phyloP scores from a whole-genome alignment of 805 yeast genomes.

The Spathaspora hagerdaliae region DNA sequence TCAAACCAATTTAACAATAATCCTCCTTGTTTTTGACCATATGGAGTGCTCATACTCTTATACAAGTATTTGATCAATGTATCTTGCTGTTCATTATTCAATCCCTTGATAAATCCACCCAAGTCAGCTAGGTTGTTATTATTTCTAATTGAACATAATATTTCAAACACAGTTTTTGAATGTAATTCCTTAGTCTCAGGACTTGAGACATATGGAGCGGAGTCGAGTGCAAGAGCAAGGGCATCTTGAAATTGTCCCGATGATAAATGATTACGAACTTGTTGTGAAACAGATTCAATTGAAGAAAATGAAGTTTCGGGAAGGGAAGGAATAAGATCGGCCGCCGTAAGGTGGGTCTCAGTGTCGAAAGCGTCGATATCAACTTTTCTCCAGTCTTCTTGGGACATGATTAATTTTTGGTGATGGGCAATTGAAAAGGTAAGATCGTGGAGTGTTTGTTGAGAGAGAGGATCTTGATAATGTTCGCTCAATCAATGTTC shows the following conservation, averaged over 20 bases:
- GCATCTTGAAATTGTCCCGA: slow-evolving; percentile 74
- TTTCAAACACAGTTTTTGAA: slow-evolving; percentile 56
- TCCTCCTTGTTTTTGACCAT: slow-evolving; percentile 85
- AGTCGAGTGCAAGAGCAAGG: slow-evolving; percentile 54
- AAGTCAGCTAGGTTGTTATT: slow-evolving; percentile 66
- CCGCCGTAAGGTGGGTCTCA: slow-evolving; percentile 61
- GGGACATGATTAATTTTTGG: neutral
- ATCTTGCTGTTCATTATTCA: slow-evolving; percentile 66
- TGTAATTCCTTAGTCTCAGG: slow-evolving; percentile 47
- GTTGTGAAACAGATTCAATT: slow-evolving; percentile 49
- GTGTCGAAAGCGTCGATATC: slow-evolving; percentile 91
- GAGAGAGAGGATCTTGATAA: too few relatives aligned
- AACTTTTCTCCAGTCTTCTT: slow-evolving; percentile 89
- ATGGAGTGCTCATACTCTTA: slow-evolving; percentile 73
- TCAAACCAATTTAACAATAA: slow-evolving; percentile 88
- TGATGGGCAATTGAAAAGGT: neutral
- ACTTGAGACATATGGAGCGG: slow-evolving; percentile 82
- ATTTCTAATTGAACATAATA: slow-evolving; percentile 50
- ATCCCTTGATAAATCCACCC: slow-evolving; percentile 50
- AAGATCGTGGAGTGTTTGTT: too few relatives aligned
- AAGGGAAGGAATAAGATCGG: slow-evolving; percentile 57
- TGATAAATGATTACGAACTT: slow-evolving; percentile 59
- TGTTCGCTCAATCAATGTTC: too few relatives aligned
- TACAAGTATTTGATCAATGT: slow-evolving; percentile 79
- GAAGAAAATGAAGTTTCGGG: slow-evolving; percentile 45